Evolutionary conservation across 176 grass and related monocot genomes (phyloP).

Genomic region (Phyllostachys edulis): DNA sequence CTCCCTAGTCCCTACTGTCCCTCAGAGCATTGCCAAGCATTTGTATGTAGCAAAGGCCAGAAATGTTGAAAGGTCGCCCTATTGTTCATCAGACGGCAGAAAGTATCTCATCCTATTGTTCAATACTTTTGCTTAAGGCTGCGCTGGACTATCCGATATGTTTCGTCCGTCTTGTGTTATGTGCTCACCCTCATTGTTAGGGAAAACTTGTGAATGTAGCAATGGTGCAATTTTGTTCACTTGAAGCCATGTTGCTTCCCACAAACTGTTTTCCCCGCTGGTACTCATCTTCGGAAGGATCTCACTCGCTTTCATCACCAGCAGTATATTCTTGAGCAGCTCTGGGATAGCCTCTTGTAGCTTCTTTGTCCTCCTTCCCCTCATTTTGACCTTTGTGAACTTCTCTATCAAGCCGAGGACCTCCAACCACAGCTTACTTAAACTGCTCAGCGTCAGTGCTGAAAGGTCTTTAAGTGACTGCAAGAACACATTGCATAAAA

Average conservation of each 20-base stretch:
- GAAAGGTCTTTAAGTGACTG: slow-evolving; percentile 77
- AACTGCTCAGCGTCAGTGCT: slow-evolving; percentile 38
- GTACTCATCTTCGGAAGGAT: slow-evolving; percentile 49
- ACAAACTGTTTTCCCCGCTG: slow-evolving; percentile 55
- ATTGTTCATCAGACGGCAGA: not conserved
- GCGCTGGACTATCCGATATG: slow-evolving; percentile 20
- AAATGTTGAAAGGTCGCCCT: not conserved
- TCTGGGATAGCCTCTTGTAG: slow-evolving; percentile 92
- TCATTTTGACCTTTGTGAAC: slow-evolving; percentile 78
- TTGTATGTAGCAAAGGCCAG: slow-evolving; percentile 16
- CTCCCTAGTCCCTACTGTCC: slow-evolving; percentile 1
- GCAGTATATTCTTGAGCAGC: slow-evolving; percentile 81
- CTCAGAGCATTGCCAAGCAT: slow-evolving; percentile 22
- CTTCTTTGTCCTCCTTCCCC: slow-evolving; percentile 83
- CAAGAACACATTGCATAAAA: slow-evolving; percentile 82
- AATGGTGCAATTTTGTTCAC: slow-evolving; percentile 65
- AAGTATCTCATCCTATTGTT: slow-evolving; percentile 28
- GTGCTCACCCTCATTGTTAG: slow-evolving; percentile 37
- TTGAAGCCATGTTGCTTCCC: slow-evolving; percentile 80
- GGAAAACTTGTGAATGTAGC: slow-evolving; percentile 68
- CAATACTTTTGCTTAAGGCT: slow-evolving; percentile 23
- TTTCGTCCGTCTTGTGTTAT: slow-evolving; percentile 28
- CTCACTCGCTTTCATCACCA: slow-evolving; percentile 86
- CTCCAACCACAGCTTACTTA: slow-evolving; percentile 80
- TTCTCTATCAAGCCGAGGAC: slow-evolving; percentile 79